A percentile compares a stretch with the other conserved stretches of the same genome.
phyloP scores from a whole-genome alignment of 352 stramenopile species.

The Globisporangium orthogonon region DNA sequence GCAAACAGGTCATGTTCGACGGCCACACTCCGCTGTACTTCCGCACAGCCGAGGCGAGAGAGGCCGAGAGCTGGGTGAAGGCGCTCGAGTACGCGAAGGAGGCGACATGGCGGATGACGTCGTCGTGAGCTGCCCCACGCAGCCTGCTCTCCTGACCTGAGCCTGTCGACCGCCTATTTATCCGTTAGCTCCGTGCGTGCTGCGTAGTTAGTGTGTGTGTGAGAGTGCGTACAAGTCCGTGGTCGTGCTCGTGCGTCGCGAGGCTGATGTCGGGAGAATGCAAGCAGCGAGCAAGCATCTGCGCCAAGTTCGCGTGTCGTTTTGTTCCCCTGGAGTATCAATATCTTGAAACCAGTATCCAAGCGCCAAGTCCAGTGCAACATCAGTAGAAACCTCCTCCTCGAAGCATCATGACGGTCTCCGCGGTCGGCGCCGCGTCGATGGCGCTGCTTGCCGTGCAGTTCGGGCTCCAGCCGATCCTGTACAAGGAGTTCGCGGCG shows the following conservation, averaged over 20 bases:
- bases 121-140: not conserved
- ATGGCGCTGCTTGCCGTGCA: constrained; percentile 75
- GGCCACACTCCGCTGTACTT: constrained; percentile 19
- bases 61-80: constrained; percentile 22
- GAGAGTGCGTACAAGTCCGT: no score
- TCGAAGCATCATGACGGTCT: not conserved
- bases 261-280: no score
- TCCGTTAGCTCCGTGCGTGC: not conserved
- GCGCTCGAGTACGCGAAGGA: constrained; percentile 30
- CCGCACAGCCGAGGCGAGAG: constrained; percentile 8
- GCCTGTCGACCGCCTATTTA: no score
- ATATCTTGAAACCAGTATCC: not conserved
- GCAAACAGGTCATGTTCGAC: constrained; percentile 18
- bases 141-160: no score
- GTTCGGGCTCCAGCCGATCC: constrained; percentile 78
- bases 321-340: no score
- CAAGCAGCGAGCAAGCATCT: no score
- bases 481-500: constrained; percentile 75
- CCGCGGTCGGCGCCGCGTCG: constrained; percentile 4
- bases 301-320: no score
- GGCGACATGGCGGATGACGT: constrained; percentile 15
- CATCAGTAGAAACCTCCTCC: no score
- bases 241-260: no score
- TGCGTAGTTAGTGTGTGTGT: not conserved
- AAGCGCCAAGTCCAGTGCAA: no score